These are phyloP conservation scores for Colletotrichum sp. DNA, from an alignment of 2,329 filamentous ascomycete genomes.

Conservation along the genomic window DNA sequence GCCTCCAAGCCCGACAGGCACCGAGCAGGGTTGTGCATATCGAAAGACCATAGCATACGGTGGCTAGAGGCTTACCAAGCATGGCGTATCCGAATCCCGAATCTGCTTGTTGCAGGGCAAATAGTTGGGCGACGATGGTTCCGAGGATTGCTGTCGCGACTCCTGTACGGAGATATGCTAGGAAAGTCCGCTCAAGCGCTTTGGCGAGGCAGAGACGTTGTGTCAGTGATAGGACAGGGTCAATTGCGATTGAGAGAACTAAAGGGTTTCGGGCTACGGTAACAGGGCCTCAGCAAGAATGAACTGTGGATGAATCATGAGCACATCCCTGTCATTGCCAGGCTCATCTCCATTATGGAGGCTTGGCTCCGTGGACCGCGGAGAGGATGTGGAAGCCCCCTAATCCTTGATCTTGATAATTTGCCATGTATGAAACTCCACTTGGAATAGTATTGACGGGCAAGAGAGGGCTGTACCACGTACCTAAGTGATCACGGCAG, in stretches of 20 bases:
- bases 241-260: background rate
- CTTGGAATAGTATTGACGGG: background rate
- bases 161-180: constrained; percentile 75
- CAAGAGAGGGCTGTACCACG: constrained; percentile 25
- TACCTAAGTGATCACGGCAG: constrained; percentile 62
- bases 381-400: background rate
- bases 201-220: background rate
- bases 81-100: constrained; percentile 60
- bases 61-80: constrained; percentile 64
- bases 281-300: background rate
- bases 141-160: constrained; percentile 72
- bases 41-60: constrained; percentile 43
- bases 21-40: constrained; percentile 39
- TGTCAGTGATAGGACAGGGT: constrained; percentile 7
- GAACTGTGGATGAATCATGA: background rate
- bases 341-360: constrained; percentile 13
- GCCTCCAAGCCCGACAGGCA: constrained; percentile 33
- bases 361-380: background rate
- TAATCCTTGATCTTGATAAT: background rate
- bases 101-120: constrained; percentile 52
- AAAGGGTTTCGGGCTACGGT: background rate
- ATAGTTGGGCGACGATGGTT: constrained; percentile 70
- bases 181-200: constrained; percentile 79
- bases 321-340: background rate
- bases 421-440: background rate